Evolutionary conservation across 805 yeast species (phyloP).

Genomic region (Vanderwaltozyma verrucispora): DNA sequence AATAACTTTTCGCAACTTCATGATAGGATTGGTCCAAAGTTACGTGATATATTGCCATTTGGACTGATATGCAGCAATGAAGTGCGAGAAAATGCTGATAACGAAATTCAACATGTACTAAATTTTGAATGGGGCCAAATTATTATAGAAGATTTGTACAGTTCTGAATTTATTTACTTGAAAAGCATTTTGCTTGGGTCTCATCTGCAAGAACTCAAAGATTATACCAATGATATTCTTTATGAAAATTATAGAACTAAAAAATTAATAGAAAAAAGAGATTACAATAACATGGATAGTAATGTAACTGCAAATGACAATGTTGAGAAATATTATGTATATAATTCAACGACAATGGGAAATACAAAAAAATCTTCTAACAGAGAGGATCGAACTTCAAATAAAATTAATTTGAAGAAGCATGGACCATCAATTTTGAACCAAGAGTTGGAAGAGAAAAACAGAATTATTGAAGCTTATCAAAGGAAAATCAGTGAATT

Average conservation of each 20-base stretch:
- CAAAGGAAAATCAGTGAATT: conserved; percentile 14
- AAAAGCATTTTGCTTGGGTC: conserved; percentile 66
- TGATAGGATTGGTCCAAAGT: not conserved
- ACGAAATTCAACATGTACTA: conserved; percentile 36
- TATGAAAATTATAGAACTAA: conserved; percentile 75
- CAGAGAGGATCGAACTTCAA: not conserved
- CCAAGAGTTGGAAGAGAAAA: conserved; percentile 15
- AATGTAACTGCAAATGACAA: not conserved
- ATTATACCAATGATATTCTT: conserved; percentile 60
- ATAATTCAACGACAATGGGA: not conserved
- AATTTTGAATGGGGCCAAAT: conserved; percentile 62
- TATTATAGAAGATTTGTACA: conserved; percentile 43
- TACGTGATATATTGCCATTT: conserved; percentile 45
- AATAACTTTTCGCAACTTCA: not conserved
- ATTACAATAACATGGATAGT: no score
- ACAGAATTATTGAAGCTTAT: conserved; percentile 17
- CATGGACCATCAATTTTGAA: not conserved
- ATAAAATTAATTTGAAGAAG: not conserved
- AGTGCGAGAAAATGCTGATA: conserved; percentile 9
- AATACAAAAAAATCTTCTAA: not conserved
- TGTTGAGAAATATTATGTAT: not conserved
- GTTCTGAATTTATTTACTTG: conserved; percentile 60
- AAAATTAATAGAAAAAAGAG: conserved; percentile 39
- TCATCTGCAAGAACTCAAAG: conserved; percentile 75
- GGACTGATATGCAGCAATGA: conserved; percentile 52